Evolutionary conservation across 306 rosid species (phyloP).

Genomic region (Trichosanthes cucumerina): DNA sequence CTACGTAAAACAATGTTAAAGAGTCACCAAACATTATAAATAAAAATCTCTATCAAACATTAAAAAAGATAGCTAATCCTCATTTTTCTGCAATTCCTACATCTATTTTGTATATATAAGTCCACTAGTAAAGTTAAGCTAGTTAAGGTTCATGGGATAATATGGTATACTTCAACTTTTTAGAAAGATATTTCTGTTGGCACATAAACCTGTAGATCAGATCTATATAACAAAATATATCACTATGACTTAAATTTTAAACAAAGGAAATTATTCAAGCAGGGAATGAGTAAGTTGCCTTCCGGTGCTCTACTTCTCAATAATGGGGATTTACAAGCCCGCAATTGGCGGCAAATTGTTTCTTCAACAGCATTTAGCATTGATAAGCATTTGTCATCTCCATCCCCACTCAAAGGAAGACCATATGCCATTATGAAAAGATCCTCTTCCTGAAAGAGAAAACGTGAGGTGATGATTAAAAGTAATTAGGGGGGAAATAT

Average conservation of each 20-base stretch:
- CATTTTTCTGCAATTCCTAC: background rate
- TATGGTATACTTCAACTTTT: background rate
- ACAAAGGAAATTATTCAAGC: background rate
- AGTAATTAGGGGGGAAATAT: background rate
- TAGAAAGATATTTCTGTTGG: background rate
- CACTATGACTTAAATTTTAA: background rate
- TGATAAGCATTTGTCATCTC: conserved; percentile 78
- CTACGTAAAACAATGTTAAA: background rate
- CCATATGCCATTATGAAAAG: conserved; percentile 82
- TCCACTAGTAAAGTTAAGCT: background rate
- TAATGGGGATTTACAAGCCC: conserved; percentile 70
- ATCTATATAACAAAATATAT: background rate
- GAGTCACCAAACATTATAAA: background rate
- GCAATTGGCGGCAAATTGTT: conserved; percentile 78
- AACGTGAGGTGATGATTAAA: conserved; percentile 11
- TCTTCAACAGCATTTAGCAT: conserved; percentile 89
- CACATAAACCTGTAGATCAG: background rate
- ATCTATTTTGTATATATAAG: background rate
- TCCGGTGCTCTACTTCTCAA: conserved; percentile 50
- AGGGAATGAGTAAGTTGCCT: conserved; percentile 32
- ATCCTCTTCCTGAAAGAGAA: conserved; percentile 81
- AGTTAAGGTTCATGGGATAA: background rate
- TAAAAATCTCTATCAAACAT: background rate
- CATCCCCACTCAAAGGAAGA: conserved; percentile 76
- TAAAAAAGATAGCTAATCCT: background rate